A percentile compares a stretch with the other conserved stretches of the same genome.
These are phyloP conservation scores for Phellopilus nigrolimitatus DNA, from an alignment of 1,284 basidiomycete genomes.

Conservation along the genomic window DNA sequence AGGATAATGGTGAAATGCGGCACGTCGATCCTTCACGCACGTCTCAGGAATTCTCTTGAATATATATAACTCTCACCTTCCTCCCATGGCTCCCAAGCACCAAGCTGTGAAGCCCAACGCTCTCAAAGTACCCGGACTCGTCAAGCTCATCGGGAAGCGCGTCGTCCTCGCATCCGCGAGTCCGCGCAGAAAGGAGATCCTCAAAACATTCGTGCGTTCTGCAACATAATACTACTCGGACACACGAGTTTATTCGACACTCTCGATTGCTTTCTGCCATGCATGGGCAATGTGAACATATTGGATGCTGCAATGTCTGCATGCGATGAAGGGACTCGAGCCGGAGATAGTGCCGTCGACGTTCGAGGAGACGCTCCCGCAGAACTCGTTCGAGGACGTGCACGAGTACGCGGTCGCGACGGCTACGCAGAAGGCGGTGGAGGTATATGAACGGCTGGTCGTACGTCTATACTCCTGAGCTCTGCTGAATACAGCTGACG, in stretches of 20 bases:
- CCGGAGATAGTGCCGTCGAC: slow-evolving; percentile 88
- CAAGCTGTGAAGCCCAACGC: slow-evolving; percentile 64
- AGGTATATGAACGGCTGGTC: slow-evolving; percentile 87
- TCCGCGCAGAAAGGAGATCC: slow-evolving; percentile 81
- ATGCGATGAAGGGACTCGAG: slow-evolving; percentile 61
- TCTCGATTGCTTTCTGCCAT: too few species aligned
- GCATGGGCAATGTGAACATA: too few species aligned
- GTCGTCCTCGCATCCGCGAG: slow-evolving; percentile 85
- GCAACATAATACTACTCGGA: not conserved
- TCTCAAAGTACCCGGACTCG: slow-evolving; percentile 63
- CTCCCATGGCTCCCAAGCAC: slow-evolving; percentile 29
- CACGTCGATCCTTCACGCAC: too few species aligned
- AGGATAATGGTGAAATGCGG: too few species aligned
- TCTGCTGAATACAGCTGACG: slow-evolving; percentile 3
- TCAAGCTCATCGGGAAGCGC: slow-evolving; percentile 68
- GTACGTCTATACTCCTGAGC: slow-evolving; percentile 38
- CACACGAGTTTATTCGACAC: too few species aligned
- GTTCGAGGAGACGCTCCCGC: slow-evolving; percentile 79
- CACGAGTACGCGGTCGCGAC: slow-evolving; percentile 95
- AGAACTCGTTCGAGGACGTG: slow-evolving; percentile 66
- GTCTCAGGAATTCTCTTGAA: too few species aligned
- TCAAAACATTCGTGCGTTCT: slow-evolving; percentile 67
- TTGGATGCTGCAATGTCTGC: too few species aligned
- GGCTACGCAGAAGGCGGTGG: slow-evolving; percentile 86
- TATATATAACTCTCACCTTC: too few species aligned